These are phyloP conservation scores for Stenogyne calaminthoides DNA, from an alignment of 305 asterid species.

Conservation along the genomic window DNA sequence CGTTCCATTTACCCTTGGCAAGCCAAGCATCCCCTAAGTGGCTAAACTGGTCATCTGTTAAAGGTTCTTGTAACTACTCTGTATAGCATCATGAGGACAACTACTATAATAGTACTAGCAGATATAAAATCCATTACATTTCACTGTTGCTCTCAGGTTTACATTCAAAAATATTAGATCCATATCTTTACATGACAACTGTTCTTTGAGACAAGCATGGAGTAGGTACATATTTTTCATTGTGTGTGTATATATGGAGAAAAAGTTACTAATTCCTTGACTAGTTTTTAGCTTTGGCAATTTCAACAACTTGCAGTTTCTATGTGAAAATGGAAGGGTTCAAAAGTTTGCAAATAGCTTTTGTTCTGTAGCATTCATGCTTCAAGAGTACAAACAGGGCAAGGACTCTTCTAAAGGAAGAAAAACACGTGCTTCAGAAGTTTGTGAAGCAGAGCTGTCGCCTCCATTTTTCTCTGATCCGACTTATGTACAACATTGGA, in stretches of 20 bases:
- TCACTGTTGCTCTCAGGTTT: constrained; percentile 14
- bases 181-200: neutral
- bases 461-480: constrained; percentile 40
- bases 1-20: neutral
- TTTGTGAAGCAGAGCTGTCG: constrained; percentile 38
- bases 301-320: constrained; percentile 92
- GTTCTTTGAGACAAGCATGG: constrained; percentile 25
- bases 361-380: constrained; percentile 90
- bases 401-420: constrained; percentile 42
- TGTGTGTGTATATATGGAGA: constrained; percentile 15
- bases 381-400: constrained; percentile 65
- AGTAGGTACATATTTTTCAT: constrained; percentile 22
- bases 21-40: neutral
- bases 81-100: constrained; percentile 1
- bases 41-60: constrained; percentile 11
- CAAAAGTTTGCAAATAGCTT: constrained; percentile 98
- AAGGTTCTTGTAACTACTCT: constrained; percentile 15
- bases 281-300: constrained; percentile 81
- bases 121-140: constrained; percentile 2
- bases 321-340: constrained; percentile 96
- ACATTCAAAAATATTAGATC: constrained; percentile 19
- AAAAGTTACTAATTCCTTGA: constrained; percentile 51
- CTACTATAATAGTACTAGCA: constrained; percentile 9
- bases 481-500: constrained; percentile 61
- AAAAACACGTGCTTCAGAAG: constrained; percentile 40